Evolutionary conservation across 2,329 filamentous ascomycete genomes (phyloP), one percentile per base, ranked within the genome.

Genomic region (Colletotrichum ledebouriae): DNA sequence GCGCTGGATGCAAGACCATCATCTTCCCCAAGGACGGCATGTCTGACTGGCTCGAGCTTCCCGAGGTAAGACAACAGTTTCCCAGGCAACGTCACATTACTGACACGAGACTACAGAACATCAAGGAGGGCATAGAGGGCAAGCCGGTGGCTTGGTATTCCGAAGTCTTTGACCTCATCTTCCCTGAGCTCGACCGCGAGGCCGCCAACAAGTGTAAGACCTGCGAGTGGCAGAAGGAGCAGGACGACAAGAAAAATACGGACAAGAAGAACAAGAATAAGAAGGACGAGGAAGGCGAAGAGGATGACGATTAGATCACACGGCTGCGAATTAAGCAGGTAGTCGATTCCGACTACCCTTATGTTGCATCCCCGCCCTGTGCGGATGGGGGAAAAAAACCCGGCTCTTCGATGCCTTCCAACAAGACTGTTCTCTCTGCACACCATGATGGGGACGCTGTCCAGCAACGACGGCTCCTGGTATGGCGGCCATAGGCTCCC

Each of bases 21-120:
- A 91, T 99, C 71, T 99, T 99, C 86, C 96, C 96, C 29, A 89
- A 90, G 73, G 97, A 99, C 82, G 98, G 98, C 80, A 89, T 92
- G 86, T 96, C 93, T 64, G 96, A 99, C 84, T 99, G 96, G 97
- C 84, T 98, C 59, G 96, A 99, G 81, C 85, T 99, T 73, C 96
- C 97, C 62, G 92, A 98, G 86, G 96, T 98, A 87, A 80, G 93
- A 86, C 53, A 9, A 20, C 2, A 10, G 11, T 10, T 12, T 6
- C 17, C 15, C 12, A 12, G 33, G n/a, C 20, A 13, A 15, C 15
- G 10, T 34, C 33, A n/a, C 11, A 33, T 67, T 44, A 57, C 50
- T 62, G 17, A 67, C 58, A 47, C 41, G 50, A 60, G 58, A 59
- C 39, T 64, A 67, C 78, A 99, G 96, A 98, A 98, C 77, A 99